Evolutionary conservation across 345 rosid species (phyloP), one percentile per base, ranked within the genome.

Genomic region (Euphorbia pulcherrima): DNA sequence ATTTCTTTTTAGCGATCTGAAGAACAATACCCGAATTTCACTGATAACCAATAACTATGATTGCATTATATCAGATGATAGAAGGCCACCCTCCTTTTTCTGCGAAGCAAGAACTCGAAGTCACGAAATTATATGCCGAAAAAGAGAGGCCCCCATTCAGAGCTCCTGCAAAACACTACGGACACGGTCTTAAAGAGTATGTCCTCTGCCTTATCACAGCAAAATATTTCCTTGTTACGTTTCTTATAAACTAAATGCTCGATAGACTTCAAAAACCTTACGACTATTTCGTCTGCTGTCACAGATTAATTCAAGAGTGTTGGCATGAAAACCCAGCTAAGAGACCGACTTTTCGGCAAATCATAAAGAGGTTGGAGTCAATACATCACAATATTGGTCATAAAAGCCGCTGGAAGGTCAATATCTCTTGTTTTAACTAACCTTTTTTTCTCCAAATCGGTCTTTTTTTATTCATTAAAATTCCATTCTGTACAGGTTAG

Each of bases 241-340:
- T 52, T 8, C 8, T 8, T 20, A 8, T 21, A n/a, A n/a, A n/a
- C n/a, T 17, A 27, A 56, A 11, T 29, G 59, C 21, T 62, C 28
- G 37, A 70, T 18, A 26, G 29, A 65, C 10, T 3, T 2, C 6
- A 14, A 20, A 54, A 20, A 9, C 27, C 53, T n/a, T 10, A 26
- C 29, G 29, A 27, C 4, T 57, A 27, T 29, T 29, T 30, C 63
- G 60, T 33, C 64, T 64, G 68, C 20, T 66, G 65, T 60, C 53
- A 33, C 86, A 91, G 99, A 83, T 80, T 91, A 78, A 94, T 91
- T 67, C 92, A 88, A 80, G 91, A 86, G 60, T 94, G 97, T 79
- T 90, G 96, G 99, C 70, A 74, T 41, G 96, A 94, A 68, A 83
- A 86, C 60, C 95, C 96, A 28, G 76, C 80, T 12, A 89, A 81